Evolutionary conservation across 495 filamentous ascomycete genomes (phyloP), one percentile per base, ranked within the genome.

Genomic region (Aspergillus heteromorphus): DNA sequence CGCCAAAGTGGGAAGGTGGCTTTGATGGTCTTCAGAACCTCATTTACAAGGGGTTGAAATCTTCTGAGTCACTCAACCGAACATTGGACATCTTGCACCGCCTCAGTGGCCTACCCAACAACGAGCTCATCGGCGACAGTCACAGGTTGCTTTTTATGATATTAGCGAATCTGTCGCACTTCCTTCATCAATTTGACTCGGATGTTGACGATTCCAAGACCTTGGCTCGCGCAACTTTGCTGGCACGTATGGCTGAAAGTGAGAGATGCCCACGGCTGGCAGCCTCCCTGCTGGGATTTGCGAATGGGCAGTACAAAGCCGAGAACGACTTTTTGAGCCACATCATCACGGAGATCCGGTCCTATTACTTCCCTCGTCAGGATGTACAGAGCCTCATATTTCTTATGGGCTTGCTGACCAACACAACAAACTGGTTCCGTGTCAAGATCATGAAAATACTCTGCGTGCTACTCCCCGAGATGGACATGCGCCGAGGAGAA

Each of bases 401-500:
- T 74, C 70, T 97, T 29, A 88, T 99, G 76, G 90, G 93, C 4
- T 79, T 97, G 54, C 76, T 97, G 50, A 95, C 91, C 10, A 99
- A 97, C 62, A 83, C 83, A 31, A 78, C 87, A 0, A 79, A 85
- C 21, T 97, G 90, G 87, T 88, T 97, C 73, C 95, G 95, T 64
- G 68, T 92, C 40, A 89, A 90, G 74, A 91, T 87, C 1, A 92
- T 97, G 87, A 86, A 89, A 53, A 82, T 97, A 21, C 83, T 97
- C 7, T 87, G 87, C 62, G 83, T 87, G 40, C 72, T 97, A 49
- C 86, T 97, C 25, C 90, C 92, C 2, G 87, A 91, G 31, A 87
- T 97, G 51, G 92, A 99, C 62, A 96, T 97, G 87, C 86, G 85
- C 27, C 90, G 92, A 57, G 82, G 84, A 0, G 92, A 96, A 59